These are phyloP conservation scores for Cerioporus squamosus DNA, from an alignment of 1,284 basidiomycete species.

Conservation along the genomic window DNA sequence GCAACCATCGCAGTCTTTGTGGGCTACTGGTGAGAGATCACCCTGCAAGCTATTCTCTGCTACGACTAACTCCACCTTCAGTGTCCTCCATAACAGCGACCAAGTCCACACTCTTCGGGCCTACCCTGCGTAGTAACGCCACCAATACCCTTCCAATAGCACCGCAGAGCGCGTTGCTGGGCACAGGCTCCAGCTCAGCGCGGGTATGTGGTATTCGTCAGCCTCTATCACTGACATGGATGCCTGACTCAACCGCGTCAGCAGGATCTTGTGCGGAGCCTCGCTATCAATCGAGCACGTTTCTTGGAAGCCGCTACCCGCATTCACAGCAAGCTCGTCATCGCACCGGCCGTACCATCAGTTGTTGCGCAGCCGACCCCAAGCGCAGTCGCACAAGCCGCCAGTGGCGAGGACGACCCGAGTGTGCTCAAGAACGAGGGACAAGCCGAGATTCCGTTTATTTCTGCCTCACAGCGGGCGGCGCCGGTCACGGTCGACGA, in stretches of 20 bases:
- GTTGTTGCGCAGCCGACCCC: slow-evolving; percentile 24
- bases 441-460: slow-evolving; percentile 70
- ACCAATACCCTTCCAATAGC: slow-evolving; percentile 28
- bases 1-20: slow-evolving; percentile 22
- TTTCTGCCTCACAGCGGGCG: slow-evolving; percentile 61
- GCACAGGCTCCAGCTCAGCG: slow-evolving; percentile 14
- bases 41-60: no score
- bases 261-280: background rate
- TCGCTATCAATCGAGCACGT: slow-evolving; percentile 16
- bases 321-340: slow-evolving; percentile 46
- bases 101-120: slow-evolving; percentile 32
- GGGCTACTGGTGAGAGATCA: slow-evolving; percentile 29
- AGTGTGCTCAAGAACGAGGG: slow-evolving; percentile 30
- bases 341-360: slow-evolving; percentile 54
- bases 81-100: slow-evolving; percentile 19
- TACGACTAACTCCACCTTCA: slow-evolving; percentile 5
- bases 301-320: slow-evolving; percentile 43
- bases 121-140: slow-evolving; percentile 6
- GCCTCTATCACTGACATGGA: no score
- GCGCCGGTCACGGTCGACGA: slow-evolving; percentile 48
- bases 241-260: no score
- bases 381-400: background rate
- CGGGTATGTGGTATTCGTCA: background rate
- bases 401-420: slow-evolving; percentile 3
- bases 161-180: slow-evolving; percentile 47